Evolutionary conservation across 139 green algal genomes (phyloP).

Genomic region (Volvox africanus): DNA sequence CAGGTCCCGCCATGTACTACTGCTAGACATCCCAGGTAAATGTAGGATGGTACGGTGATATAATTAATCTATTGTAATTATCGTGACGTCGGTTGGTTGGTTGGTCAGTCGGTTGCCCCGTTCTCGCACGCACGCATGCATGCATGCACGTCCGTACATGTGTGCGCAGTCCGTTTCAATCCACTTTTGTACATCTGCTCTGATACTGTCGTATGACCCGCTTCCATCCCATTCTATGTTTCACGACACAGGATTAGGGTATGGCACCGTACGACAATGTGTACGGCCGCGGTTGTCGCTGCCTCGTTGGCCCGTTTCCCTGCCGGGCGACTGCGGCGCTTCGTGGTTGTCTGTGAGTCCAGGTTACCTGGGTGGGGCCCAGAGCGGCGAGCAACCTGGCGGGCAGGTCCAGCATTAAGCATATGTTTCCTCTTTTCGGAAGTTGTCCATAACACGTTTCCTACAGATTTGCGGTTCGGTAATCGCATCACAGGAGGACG

Average conservation of each 20-base stretch:
- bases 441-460: too few relatives aligned
- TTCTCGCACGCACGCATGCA: not conserved
- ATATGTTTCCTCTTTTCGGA: too few relatives aligned
- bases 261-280: constrained; percentile 51
- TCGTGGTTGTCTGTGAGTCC: not conserved
- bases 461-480: too few relatives aligned
- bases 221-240: too few relatives aligned
- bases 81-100: not conserved
- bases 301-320: not conserved
- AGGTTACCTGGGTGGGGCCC: not conserved
- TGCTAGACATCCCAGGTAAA: constrained; percentile 71
- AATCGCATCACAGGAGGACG: too few relatives aligned
- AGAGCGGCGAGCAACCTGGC: not conserved
- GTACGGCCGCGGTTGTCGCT: not conserved
- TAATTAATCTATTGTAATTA: too few relatives aligned
- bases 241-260: constrained; percentile 50
- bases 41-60: not conserved
- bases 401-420: too few relatives aligned
- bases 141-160: not conserved
- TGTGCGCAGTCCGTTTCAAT: not conserved
- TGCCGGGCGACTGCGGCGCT: not conserved
- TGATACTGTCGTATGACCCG: too few relatives aligned
- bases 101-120: not conserved
- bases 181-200: too few relatives aligned
- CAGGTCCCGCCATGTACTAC: constrained; percentile 68